These are phyloP conservation scores for Dentipellis sp. DNA, from an alignment of 768 basidiomycete genomes.

Conservation along the genomic window DNA sequence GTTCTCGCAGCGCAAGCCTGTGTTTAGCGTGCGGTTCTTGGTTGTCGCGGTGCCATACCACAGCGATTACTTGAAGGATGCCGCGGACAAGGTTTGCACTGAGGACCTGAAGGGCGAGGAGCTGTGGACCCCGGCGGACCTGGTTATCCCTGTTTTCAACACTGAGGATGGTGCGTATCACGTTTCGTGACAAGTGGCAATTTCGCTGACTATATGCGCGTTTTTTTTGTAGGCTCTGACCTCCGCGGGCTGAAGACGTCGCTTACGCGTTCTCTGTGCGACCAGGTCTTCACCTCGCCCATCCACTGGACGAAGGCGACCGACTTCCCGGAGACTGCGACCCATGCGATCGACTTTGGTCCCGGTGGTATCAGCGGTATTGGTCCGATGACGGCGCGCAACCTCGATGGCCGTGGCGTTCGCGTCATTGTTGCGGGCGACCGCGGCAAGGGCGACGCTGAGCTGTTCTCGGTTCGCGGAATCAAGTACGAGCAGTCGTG, in stretches of 20 bases:
- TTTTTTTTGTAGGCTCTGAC: conserved; percentile 58
- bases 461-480: conserved; percentile 60
- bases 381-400: conserved; percentile 81
- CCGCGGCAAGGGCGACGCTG: conserved; percentile 79
- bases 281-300: conserved; percentile 85
- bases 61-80: conserved; percentile 71
- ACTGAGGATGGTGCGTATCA: conserved; percentile 74
- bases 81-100: conserved; percentile 65
- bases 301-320: conserved; percentile 94
- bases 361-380: conserved; percentile 92
- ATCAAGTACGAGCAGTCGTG: conserved; percentile 83
- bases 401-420: conserved; percentile 89
- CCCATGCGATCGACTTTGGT: conserved; percentile 94
- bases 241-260: conserved; percentile 61
- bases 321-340: conserved; percentile 81
- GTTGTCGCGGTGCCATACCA: conserved; percentile 97
- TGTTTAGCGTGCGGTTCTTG: conserved; percentile 88
- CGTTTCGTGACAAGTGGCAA: not conserved
- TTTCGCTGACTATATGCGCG: conserved; percentile 12
- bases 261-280: conserved; percentile 80
- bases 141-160: conserved; percentile 82
- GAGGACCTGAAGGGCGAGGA: conserved; percentile 74
- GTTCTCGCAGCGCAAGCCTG: conserved; percentile 90
- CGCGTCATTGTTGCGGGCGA: conserved; percentile 88
- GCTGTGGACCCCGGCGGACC: conserved; percentile 58